A percentile compares a stretch with the other conserved stretches of the same genome.
These are phyloP conservation scores for Aspergillus affinis DNA, from an alignment of 495 filamentous ascomycete species.

Conservation along the genomic window DNA sequence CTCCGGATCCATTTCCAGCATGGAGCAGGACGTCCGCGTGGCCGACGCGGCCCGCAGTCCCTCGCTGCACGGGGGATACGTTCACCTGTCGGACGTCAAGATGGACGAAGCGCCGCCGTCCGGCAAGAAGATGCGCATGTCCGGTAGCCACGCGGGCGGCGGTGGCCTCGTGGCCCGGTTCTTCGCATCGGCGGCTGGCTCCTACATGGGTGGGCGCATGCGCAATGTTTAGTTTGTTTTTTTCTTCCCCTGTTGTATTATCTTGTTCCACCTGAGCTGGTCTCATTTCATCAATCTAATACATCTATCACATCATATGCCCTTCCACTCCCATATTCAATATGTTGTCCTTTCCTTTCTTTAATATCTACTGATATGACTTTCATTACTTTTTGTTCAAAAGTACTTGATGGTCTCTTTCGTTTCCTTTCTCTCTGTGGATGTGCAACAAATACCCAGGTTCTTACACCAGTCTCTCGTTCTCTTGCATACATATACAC, in stretches of 20 bases:
- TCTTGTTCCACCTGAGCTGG: conserved; percentile 3
- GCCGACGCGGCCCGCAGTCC: conserved; percentile 37
- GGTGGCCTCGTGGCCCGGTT: conserved; percentile 46
- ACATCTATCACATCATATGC: not conserved
- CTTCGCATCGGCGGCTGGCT: conserved; percentile 43
- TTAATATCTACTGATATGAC: not conserved
- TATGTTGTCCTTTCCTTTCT: not conserved
- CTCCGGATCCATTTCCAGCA: conserved; percentile 36
- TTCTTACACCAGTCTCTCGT: not conserved
- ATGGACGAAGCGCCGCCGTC: conserved; percentile 34
- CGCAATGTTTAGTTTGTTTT: conserved; percentile 28
- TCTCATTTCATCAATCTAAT: conserved; percentile 1
- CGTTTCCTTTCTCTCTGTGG: not conserved
- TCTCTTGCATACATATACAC: not conserved
- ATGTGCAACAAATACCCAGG: conserved; percentile 3
- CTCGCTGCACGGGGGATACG: conserved; percentile 35
- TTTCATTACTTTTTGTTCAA: not conserved
- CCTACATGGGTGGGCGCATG: conserved; percentile 44
- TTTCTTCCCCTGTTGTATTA: not conserved
- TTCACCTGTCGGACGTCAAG: conserved; percentile 33
- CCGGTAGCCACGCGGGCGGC: conserved; percentile 26
- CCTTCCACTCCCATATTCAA: not conserved
- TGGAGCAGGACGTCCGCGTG: conserved; percentile 39
- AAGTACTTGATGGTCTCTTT: not conserved
- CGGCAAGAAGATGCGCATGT: conserved; percentile 44